Conservation (phyloP, 2,329 filamentous ascomycete genomes). For the Colletotrichum tabaci region DNA sequence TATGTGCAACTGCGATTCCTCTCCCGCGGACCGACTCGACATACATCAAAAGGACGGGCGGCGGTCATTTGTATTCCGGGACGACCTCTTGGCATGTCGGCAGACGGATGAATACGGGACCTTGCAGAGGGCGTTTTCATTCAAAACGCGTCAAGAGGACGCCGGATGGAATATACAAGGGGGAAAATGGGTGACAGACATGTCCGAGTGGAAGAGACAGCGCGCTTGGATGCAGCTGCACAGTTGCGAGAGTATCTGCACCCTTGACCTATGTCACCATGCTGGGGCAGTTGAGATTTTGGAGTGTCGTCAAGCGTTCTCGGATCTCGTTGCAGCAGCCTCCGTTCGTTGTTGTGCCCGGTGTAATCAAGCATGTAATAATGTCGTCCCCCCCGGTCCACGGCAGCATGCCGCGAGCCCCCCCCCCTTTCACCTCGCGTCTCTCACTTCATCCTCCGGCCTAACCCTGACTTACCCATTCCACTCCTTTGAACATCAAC, state of each 20-base stretch:
- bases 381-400: background rate
- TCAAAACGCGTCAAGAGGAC: constrained; percentile 9
- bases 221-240: constrained; percentile 32
- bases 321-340: background rate
- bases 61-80: constrained; percentile 2
- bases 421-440: background rate
- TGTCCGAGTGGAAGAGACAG: constrained; percentile 31
- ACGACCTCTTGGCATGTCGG: background rate
- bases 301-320: background rate
- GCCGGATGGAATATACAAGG: background rate
- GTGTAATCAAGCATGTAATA: too few relatives aligned
- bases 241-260: constrained; percentile 2
- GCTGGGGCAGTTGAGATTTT: background rate
- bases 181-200: constrained; percentile 3
- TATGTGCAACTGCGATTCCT: background rate
- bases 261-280: background rate
- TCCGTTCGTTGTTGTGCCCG: background rate
- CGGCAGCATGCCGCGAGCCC: constrained; percentile 22
- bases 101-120: constrained; percentile 27
- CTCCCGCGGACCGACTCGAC: background rate
- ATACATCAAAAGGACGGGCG: background rate
- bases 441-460: constrained; percentile 10
- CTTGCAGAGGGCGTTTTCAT: constrained; percentile 28
- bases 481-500: constrained; percentile 1
- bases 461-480: constrained; percentile 27